These are phyloP conservation scores for Aureobasidium vineae DNA, from an alignment of 2,329 filamentous ascomycete genomes.

Conservation along the genomic window DNA sequence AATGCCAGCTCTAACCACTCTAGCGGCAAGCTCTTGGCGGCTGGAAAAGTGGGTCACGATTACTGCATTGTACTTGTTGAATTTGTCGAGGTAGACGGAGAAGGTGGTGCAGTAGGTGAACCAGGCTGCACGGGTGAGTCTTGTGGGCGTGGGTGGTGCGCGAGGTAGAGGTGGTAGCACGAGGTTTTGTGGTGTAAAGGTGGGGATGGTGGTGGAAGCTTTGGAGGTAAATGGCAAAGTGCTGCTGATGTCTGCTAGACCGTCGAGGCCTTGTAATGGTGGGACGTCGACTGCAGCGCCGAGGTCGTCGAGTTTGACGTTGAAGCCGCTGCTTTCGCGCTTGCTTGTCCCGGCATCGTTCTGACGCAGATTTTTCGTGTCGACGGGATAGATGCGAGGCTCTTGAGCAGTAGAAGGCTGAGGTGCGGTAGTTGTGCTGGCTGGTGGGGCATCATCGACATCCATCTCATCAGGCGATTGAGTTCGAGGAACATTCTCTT, in stretches of 20 bases:
- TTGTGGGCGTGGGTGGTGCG: constrained; percentile 41
- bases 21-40: constrained; percentile 49
- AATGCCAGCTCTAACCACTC: constrained; percentile 38
- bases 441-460: constrained; percentile 44
- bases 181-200: constrained; percentile 44
- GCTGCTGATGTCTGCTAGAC: constrained; percentile 53
- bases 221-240: constrained; percentile 60
- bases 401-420: constrained; percentile 21
- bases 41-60: constrained; percentile 53
- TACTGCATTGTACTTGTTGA: constrained; percentile 54
- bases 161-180: constrained; percentile 55
- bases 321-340: constrained; percentile 27
- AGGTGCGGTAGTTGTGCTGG: background rate
- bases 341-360: constrained; percentile 28
- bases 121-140: constrained; percentile 50
- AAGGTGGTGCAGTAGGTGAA: constrained; percentile 54
- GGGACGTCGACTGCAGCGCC: constrained; percentile 47
- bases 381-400: constrained; percentile 38
- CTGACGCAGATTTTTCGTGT: constrained; percentile 27
- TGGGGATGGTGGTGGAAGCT: constrained; percentile 47
- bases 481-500: constrained; percentile 32
- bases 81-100: constrained; percentile 56
- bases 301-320: constrained; percentile 51
- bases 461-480: constrained; percentile 48
- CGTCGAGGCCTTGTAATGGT: constrained; percentile 55